phyloP scores from a whole-genome alignment of 129 eudicot genomes.

The Escallonia rubra region DNA sequence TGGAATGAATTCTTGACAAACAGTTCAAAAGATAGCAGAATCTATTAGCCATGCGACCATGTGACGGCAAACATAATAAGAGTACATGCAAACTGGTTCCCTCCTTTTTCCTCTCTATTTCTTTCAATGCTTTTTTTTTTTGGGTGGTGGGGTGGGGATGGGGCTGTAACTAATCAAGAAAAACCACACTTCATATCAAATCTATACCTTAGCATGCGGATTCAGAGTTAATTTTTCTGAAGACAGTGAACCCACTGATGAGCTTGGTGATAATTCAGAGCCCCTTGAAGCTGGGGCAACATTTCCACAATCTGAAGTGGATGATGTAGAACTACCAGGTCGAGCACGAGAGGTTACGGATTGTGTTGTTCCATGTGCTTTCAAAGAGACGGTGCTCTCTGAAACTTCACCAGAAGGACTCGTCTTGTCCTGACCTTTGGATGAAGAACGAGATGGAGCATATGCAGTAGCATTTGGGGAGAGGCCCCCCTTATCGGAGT shows the following conservation, averaged over 20 bases:
- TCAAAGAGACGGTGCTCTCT: constrained; percentile 34
- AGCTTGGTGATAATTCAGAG: constrained; percentile 69
- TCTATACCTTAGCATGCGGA: constrained; percentile 87
- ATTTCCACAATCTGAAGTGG: constrained; percentile 62
- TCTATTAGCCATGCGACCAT: background rate
- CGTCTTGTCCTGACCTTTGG: constrained; percentile 47
- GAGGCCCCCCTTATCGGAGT: constrained; percentile 36
- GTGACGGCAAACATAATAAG: no score
- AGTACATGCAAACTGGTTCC: no score
- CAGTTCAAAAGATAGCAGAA: background rate
- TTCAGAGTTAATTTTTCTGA: constrained; percentile 86
- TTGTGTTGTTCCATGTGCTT: constrained; percentile 27
- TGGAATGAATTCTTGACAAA: background rate
- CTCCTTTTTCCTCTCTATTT: no score
- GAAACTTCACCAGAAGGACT: constrained; percentile 29
- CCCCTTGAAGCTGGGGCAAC: constrained; percentile 48
- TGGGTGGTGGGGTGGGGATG: no score
- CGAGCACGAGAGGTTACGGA: constrained; percentile 34
- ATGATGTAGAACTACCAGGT: constrained; percentile 57
- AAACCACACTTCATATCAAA: no score
- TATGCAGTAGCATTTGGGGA: constrained; percentile 48
- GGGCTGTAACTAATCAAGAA: no score
- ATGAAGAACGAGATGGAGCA: constrained; percentile 37
- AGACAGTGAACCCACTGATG: constrained; percentile 80
- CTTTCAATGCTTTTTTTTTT: no score